These are phyloP conservation scores for Lachancea dasiensis DNA, from an alignment of 805 yeast genomes.

Conservation along the genomic window DNA sequence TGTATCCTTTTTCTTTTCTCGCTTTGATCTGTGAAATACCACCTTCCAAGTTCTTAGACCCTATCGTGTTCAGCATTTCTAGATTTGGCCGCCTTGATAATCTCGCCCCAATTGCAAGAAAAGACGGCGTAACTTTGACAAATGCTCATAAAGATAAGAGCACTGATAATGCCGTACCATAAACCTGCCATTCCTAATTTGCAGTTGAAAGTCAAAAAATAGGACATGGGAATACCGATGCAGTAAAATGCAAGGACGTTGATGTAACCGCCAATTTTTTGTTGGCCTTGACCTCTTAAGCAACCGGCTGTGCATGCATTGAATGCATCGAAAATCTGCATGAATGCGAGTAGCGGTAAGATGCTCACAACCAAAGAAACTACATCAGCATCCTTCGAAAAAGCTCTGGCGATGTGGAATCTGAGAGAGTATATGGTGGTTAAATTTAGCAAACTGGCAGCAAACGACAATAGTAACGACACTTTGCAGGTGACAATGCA, in stretches of 20 bases:
- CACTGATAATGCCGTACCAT: conserved; percentile 48
- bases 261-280: conserved; percentile 35
- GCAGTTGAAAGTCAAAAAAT: conserved; percentile 46
- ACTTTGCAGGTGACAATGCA: conserved; percentile 43
- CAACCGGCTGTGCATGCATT: conserved; percentile 72
- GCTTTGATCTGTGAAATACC: too few relatives aligned
- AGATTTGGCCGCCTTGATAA: conserved; percentile 25
- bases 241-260: conserved; percentile 36
- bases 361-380: conserved; percentile 44
- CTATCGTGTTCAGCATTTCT: conserved; percentile 23
- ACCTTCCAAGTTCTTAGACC: conserved; percentile 1
- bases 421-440: conserved; percentile 40
- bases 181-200: conserved; percentile 50
- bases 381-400: conserved; percentile 57
- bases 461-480: conserved; percentile 37
- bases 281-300: conserved; percentile 68
- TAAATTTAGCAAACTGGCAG: conserved; percentile 42
- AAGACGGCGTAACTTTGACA: conserved; percentile 33
- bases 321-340: conserved; percentile 65
- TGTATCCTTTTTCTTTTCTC: neutral
- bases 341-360: conserved; percentile 57
- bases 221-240: conserved; percentile 57
- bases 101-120: conserved; percentile 29
- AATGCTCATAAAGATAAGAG: conserved; percentile 30
- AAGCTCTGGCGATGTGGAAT: conserved; percentile 41